A percentile compares a stretch with the other conserved stretches of the same genome.
Evolutionary conservation across 2,329 filamentous ascomycete genomes (phyloP).

Genomic region (Penicillium vulpinum): DNA sequence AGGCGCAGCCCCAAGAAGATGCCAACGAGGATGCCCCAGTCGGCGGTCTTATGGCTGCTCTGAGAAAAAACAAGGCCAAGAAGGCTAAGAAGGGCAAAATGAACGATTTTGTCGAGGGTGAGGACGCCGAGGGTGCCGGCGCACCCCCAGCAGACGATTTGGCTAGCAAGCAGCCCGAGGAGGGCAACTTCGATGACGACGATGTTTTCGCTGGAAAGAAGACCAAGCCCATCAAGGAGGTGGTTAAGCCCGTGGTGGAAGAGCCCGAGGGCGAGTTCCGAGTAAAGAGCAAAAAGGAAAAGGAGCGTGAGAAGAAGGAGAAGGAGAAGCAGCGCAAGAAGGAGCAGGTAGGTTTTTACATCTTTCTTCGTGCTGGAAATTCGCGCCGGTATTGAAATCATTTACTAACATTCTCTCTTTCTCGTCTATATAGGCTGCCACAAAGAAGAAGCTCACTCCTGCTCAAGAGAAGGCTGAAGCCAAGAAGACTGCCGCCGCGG

Average conservation of each 20-base stretch:
- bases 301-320: slow-evolving; percentile 97
- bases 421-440: slow-evolving; percentile 62
- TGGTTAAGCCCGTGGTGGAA: slow-evolving; percentile 50
- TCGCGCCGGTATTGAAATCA: background rate
- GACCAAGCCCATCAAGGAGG: slow-evolving; percentile 52
- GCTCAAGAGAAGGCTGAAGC: slow-evolving; percentile 56
- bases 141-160: slow-evolving; percentile 41
- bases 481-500: slow-evolving; percentile 66
- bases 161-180: slow-evolving; percentile 70
- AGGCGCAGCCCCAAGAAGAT: slow-evolving; percentile 47
- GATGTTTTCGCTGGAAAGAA: slow-evolving; percentile 83
- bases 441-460: slow-evolving; percentile 69
- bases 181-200: slow-evolving; percentile 78
- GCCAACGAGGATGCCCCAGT: slow-evolving; percentile 56
- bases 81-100: slow-evolving; percentile 86
- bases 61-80: slow-evolving; percentile 80
- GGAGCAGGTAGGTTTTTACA: slow-evolving; percentile 70
- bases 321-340: slow-evolving; percentile 98
- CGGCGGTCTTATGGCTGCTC: slow-evolving; percentile 73
- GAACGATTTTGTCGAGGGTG: slow-evolving; percentile 73
- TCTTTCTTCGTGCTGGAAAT: background rate
- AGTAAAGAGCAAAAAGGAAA: slow-evolving; percentile 95
- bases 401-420: slow-evolving; percentile 9
- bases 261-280: slow-evolving; percentile 59
- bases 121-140: slow-evolving; percentile 52